Evolutionary conservation across 371 early-diverging fungal genomes (phyloP).

Genomic region (Sporodiniella umbellata): DNA sequence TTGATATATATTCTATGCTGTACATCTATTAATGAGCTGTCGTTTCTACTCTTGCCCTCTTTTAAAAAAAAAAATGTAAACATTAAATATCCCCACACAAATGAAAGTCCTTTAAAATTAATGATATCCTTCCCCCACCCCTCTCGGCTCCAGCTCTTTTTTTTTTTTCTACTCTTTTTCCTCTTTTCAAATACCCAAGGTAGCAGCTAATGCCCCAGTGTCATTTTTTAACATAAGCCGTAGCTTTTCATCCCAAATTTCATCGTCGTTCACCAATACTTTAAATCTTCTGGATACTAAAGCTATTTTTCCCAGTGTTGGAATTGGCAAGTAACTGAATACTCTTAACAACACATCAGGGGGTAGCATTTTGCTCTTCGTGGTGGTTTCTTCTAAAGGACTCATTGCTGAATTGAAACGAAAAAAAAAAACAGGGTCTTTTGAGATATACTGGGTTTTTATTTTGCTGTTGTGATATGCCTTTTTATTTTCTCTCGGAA

Average conservation of each 20-base stretch:
- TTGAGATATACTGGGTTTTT: too few species aligned
- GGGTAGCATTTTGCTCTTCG: conserved; percentile 19
- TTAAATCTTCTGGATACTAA: conserved; percentile 59
- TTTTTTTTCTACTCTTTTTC: neutral
- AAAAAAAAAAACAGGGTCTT: neutral
- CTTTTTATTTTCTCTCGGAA: too few species aligned
- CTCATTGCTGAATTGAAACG: neutral
- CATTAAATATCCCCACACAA: too few species aligned
- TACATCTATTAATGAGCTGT: conserved; percentile 30
- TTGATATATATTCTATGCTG: conserved; percentile 38
- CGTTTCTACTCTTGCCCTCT: conserved; percentile 7
- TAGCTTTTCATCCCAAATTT: conserved; percentile 61
- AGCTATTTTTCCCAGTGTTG: conserved; percentile 47
- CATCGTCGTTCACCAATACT: conserved; percentile 62
- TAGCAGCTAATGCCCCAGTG: conserved; percentile 27
- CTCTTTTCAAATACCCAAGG: conserved; percentile 14
- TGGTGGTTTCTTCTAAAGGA: neutral
- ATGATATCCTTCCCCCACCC: too few species aligned
- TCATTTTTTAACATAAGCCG: conserved; percentile 32
- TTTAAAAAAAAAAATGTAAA: too few species aligned
- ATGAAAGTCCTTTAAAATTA: too few species aligned
- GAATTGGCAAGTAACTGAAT: conserved; percentile 48
- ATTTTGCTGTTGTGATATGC: too few species aligned
- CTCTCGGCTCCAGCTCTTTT: too few species aligned
- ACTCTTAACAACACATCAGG: conserved; percentile 50